Conservation (phyloP, 805 yeast genomes). For the Torulaspora delbrueckii region DNA sequence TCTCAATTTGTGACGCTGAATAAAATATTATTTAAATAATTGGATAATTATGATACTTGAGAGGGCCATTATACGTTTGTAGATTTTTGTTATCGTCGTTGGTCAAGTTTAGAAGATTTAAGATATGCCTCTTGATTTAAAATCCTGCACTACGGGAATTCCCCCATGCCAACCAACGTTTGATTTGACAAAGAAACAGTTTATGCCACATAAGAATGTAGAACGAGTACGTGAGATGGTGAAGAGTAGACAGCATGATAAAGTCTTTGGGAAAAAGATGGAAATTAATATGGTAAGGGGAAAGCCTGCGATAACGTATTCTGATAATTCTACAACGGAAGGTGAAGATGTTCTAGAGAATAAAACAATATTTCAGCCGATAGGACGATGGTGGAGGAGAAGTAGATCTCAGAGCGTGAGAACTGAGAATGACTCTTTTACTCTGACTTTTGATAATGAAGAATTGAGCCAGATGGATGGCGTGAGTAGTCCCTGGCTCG, state of each 20-base stretch:
- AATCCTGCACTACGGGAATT: constrained; percentile 9
- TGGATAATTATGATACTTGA: too few species aligned
- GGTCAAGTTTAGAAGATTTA: not conserved
- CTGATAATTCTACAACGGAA: constrained; percentile 24
- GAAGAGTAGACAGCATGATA: constrained; percentile 23
- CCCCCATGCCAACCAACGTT: constrained; percentile 15
- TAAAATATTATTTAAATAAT: too few species aligned
- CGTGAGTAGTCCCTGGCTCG: not conserved
- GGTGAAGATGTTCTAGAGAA: constrained; percentile 22
- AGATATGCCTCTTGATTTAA: constrained; percentile 5
- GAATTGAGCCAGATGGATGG: not conserved
- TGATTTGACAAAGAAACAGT: constrained; percentile 12
- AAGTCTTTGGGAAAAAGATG: constrained; percentile 22
- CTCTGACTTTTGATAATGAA: constrained; percentile 3
- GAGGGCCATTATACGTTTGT: too few species aligned
- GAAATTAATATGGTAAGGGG: constrained; percentile 30
- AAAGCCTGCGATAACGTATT: constrained; percentile 27
- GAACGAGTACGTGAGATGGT: constrained; percentile 28
- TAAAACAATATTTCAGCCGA: not conserved
- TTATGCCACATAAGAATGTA: constrained; percentile 16
- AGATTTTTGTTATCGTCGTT: not conserved
- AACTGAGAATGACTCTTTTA: constrained; percentile 6
- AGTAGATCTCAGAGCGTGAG: not conserved
- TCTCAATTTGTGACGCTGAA: constrained; percentile 1
- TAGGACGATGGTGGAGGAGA: constrained; percentile 1